Evolutionary conservation across 2,329 filamentous ascomycete species (phyloP).

Genomic region (Aspergillus melleus): DNA sequence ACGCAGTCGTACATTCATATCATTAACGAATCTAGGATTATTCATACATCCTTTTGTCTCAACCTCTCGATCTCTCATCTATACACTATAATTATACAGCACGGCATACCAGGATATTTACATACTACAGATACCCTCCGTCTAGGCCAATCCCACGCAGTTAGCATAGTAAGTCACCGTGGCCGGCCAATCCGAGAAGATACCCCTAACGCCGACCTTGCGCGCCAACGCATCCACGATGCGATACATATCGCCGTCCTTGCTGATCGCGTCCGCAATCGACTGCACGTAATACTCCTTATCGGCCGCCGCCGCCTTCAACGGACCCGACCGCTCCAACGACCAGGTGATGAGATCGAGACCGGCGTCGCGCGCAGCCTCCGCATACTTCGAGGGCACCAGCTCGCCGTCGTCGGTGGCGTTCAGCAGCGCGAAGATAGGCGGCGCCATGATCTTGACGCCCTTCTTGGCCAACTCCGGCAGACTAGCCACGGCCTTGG

Average conservation of each 20-base stretch:
- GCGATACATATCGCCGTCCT: slow-evolving; percentile 23
- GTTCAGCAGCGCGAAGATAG: slow-evolving; percentile 20
- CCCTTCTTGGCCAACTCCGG: slow-evolving; percentile 12
- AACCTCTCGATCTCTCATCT: not conserved
- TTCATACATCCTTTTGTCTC: not conserved
- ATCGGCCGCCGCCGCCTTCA: slow-evolving; percentile 16
- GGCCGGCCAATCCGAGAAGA: slow-evolving; percentile 23
- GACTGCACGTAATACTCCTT: slow-evolving; percentile 17
- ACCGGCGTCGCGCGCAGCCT: slow-evolving; percentile 16
- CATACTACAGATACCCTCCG: not conserved
- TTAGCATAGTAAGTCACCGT: slow-evolving; percentile 22
- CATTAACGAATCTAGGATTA: not conserved
- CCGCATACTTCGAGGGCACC: slow-evolving; percentile 18
- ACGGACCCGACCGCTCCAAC: slow-evolving; percentile 18
- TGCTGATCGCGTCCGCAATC: slow-evolving; percentile 9
- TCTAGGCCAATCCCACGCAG: slow-evolving; percentile 17
- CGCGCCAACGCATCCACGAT: slow-evolving; percentile 21
- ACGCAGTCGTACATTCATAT: not conserved
- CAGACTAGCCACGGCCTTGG: slow-evolving; percentile 12
- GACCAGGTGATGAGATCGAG: slow-evolving; percentile 21
- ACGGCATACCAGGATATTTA: not conserved
- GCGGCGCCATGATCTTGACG: slow-evolving; percentile 18
- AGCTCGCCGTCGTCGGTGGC: slow-evolving; percentile 17
- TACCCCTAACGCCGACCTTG: slow-evolving; percentile 19
- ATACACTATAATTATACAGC: not conserved